These are phyloP conservation scores for Termitomyces titanicus DNA, from an alignment of 768 basidiomycete species.

Conservation along the genomic window DNA sequence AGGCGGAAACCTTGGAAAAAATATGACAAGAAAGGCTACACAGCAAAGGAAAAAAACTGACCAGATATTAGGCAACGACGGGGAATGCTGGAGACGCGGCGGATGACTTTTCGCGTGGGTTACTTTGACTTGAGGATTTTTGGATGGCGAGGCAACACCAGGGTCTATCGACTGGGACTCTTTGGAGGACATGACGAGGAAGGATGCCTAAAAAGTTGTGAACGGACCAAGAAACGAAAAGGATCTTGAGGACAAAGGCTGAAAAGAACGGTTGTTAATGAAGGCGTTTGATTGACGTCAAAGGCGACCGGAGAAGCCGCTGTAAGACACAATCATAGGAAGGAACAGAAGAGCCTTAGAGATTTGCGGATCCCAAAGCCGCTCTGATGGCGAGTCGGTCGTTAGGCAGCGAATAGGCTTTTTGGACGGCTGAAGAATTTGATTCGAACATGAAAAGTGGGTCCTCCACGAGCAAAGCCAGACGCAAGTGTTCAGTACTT, in stretches of 20 bases:
- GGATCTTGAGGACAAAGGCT: slow-evolving; percentile 27
- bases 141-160: slow-evolving; percentile 21
- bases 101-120: slow-evolving; percentile 28
- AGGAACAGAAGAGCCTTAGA: slow-evolving; percentile 29
- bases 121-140: slow-evolving; percentile 12
- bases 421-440: slow-evolving; percentile 14
- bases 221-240: slow-evolving; percentile 23
- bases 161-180: slow-evolving; percentile 22
- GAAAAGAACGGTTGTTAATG: slow-evolving; percentile 30
- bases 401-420: slow-evolving; percentile 33
- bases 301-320: slow-evolving; percentile 30
- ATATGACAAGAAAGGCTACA: neutral
- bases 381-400: slow-evolving; percentile 34
- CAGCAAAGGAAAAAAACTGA: slow-evolving; percentile 23
- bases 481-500: neutral
- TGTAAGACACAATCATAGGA: slow-evolving; percentile 23
- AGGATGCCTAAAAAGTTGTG: slow-evolving; percentile 19
- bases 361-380: slow-evolving; percentile 41
- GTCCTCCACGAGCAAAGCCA: neutral
- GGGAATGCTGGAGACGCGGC: slow-evolving; percentile 57
- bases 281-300: slow-evolving; percentile 46
- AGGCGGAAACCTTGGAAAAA: slow-evolving; percentile 39
- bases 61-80: slow-evolving; percentile 72
- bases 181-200: slow-evolving; percentile 25
- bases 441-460: neutral